A percentile compares a stretch with the other conserved stretches of the same genome.
phyloP scores from a whole-genome alignment of 2,329 filamentous ascomycete genomes.

The Sarocladium kiliense region DNA sequence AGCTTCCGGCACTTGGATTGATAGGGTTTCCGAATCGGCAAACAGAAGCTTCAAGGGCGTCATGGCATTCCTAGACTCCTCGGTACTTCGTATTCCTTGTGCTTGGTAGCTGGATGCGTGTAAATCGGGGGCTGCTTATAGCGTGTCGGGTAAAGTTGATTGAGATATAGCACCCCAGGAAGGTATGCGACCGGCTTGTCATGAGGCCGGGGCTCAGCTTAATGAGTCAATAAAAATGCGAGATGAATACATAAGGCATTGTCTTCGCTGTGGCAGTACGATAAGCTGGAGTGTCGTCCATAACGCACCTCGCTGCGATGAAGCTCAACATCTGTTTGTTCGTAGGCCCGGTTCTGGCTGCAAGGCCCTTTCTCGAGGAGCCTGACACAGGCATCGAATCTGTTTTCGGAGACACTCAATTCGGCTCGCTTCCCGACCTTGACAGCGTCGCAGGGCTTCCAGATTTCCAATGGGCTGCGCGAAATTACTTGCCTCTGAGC shows the following conservation, averaged over 20 bases:
- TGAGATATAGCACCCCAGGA: background rate
- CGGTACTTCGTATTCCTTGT: background rate
- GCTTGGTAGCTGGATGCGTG: background rate
- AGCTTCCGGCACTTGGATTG: background rate
- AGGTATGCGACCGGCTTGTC: background rate
- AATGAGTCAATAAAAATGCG: too few species aligned
- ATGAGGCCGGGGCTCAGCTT: background rate
- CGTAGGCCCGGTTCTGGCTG: slow-evolving; percentile 31
- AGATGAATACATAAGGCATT: background rate
- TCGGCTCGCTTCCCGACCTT: slow-evolving; percentile 35
- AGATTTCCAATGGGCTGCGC: slow-evolving; percentile 50
- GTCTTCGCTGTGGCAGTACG: background rate
- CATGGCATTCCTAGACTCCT: background rate
- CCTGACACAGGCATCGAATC: slow-evolving; percentile 41
- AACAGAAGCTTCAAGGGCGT: background rate
- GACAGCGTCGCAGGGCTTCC: slow-evolving; percentile 41
- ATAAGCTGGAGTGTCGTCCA: too few species aligned
- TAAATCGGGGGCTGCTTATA: background rate
- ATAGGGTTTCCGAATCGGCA: background rate
- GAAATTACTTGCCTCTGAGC: slow-evolving; percentile 37
- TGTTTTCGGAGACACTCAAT: slow-evolving; percentile 27
- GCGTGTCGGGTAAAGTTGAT: background rate
- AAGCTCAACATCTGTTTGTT: slow-evolving; percentile 20
- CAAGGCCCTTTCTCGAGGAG: slow-evolving; percentile 38
- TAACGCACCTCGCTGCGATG: background rate